These are phyloP conservation scores for Pythium sp. DNA, from an alignment of 352 stramenopile genomes.

Conservation along the genomic window DNA sequence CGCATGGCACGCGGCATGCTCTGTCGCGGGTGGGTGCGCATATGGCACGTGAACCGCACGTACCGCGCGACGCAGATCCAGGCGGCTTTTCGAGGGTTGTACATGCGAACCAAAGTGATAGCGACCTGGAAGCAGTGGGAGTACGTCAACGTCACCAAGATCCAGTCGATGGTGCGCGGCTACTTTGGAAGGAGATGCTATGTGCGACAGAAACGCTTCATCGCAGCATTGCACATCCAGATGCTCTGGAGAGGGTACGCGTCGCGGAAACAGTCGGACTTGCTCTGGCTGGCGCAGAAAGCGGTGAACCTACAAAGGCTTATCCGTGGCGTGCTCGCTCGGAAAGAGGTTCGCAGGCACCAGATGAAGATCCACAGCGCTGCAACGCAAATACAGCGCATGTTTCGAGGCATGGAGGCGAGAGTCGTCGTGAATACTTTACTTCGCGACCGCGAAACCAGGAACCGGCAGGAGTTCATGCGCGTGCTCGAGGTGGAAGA, in stretches of 20 bases:
- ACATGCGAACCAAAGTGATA: slow-evolving; percentile 39
- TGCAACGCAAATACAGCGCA: slow-evolving; percentile 60
- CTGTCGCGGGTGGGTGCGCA: slow-evolving; percentile 37
- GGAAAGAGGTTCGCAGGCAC: slow-evolving; percentile 32
- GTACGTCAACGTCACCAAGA: slow-evolving; percentile 48
- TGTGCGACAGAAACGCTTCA: slow-evolving; percentile 9
- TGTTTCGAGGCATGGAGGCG: slow-evolving; percentile 62
- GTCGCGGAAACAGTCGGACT: slow-evolving; percentile 43
- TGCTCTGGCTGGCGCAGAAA: slow-evolving; percentile 45
- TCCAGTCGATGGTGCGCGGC: slow-evolving; percentile 62
- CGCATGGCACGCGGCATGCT: slow-evolving; percentile 48
- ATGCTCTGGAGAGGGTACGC: slow-evolving; percentile 50
- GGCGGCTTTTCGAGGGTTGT: slow-evolving; percentile 51
- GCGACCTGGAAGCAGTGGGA: slow-evolving; percentile 57
- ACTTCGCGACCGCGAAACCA: slow-evolving; percentile 56
- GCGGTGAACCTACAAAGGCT: slow-evolving; percentile 56
- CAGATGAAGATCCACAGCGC: slow-evolving; percentile 15
- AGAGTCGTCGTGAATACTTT: slow-evolving; percentile 33
- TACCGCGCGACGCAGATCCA: slow-evolving; percentile 55
- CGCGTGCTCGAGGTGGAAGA: slow-evolving; percentile 63
- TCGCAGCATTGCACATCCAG: slow-evolving; percentile 60
- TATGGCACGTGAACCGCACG: slow-evolving; percentile 59
- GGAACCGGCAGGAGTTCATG: slow-evolving; percentile 69
- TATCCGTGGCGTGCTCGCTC: slow-evolving; percentile 41
- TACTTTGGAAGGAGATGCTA: slow-evolving; percentile 29